Conservation (phyloP, 495 filamentous ascomycete genomes). For the Aspergillus carlsbadensis region DNA sequence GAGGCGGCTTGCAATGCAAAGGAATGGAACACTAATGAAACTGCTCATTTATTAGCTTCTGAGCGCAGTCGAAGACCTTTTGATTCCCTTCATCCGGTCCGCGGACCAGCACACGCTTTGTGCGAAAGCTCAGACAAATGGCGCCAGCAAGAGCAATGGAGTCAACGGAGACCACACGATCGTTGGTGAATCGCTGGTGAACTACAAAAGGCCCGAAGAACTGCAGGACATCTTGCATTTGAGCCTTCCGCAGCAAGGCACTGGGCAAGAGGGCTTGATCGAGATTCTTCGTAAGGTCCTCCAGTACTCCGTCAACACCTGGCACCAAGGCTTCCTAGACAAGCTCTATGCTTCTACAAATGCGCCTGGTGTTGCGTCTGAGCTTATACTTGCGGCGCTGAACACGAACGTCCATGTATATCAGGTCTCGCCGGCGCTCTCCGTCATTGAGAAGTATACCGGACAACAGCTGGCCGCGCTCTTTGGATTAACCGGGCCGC, state of each 20-base stretch:
- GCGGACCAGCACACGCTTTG: constrained; percentile 63
- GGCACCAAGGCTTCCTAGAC: constrained; percentile 93
- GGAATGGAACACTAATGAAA: neutral
- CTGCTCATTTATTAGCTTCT: constrained; percentile 56
- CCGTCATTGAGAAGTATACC: constrained; percentile 80
- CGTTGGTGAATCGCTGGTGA: constrained; percentile 61
- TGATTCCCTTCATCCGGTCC: constrained; percentile 74
- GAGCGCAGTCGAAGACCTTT: constrained; percentile 66
- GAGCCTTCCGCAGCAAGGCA: constrained; percentile 61
- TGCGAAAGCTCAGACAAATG: constrained; percentile 51
- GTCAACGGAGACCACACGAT: constrained; percentile 41
- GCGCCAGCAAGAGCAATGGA: constrained; percentile 19
- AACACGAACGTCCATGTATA: constrained; percentile 93
- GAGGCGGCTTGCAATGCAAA: neutral
- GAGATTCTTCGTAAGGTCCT: constrained; percentile 64
- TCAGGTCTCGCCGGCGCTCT: constrained; percentile 85
- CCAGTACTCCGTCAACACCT: constrained; percentile 88
- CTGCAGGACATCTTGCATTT: constrained; percentile 64
- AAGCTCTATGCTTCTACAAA: constrained; percentile 88
- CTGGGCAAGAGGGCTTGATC: constrained; percentile 70
- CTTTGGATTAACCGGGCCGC: constrained; percentile 70
- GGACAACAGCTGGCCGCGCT: constrained; percentile 65
- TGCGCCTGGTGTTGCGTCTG: constrained; percentile 77
- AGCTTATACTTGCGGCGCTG: constrained; percentile 75
- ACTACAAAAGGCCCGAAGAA: constrained; percentile 68